These are phyloP conservation scores for Blastobotrys illinoisensis DNA, from an alignment of 1,139 yeast species.

Conservation along the genomic window DNA sequence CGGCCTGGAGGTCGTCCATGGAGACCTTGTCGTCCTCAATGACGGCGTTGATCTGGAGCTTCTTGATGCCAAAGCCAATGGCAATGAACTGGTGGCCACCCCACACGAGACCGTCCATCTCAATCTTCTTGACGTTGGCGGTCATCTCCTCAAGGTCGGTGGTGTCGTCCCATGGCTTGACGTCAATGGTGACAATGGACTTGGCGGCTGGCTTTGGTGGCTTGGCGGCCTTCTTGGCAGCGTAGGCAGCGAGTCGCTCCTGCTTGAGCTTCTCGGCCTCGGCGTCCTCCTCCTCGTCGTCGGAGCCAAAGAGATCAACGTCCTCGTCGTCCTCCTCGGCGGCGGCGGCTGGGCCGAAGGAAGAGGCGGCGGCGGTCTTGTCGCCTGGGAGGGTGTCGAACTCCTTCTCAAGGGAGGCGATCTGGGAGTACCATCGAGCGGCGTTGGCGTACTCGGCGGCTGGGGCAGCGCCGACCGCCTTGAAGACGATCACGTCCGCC, in stretches of 20 bases:
- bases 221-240: conserved; percentile 94
- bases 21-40: conserved; percentile 96
- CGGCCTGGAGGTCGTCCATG: conserved; percentile 77
- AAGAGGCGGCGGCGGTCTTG: conserved; percentile 32
- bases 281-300: conserved; percentile 90
- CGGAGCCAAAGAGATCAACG: conserved; percentile 92
- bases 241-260: conserved; percentile 95
- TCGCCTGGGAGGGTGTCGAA: conserved; percentile 46
- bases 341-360: conserved; percentile 63
- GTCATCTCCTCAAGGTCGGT: conserved; percentile 86
- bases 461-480: conserved; percentile 72
- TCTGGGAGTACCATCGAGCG: conserved; percentile 98
- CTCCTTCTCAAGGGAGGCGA: conserved; percentile 85
- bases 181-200: conserved; percentile 92
- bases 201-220: conserved; percentile 98
- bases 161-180: conserved; percentile 99
- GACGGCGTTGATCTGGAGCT: conserved; percentile 97
- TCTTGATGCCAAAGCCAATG: conserved; percentile 99
- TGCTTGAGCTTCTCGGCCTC: conserved; percentile 96
- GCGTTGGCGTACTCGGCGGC: conserved; percentile 80
- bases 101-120: conserved; percentile 93
- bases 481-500: conserved; percentile 89
- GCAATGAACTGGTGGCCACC: conserved; percentile 97
- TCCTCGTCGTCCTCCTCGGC: conserved; percentile 86
- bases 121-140: conserved; percentile 77